Evolutionary conservation across 2,329 filamentous ascomycete genomes (phyloP).

Genomic region (Aspergillus sp.): DNA sequence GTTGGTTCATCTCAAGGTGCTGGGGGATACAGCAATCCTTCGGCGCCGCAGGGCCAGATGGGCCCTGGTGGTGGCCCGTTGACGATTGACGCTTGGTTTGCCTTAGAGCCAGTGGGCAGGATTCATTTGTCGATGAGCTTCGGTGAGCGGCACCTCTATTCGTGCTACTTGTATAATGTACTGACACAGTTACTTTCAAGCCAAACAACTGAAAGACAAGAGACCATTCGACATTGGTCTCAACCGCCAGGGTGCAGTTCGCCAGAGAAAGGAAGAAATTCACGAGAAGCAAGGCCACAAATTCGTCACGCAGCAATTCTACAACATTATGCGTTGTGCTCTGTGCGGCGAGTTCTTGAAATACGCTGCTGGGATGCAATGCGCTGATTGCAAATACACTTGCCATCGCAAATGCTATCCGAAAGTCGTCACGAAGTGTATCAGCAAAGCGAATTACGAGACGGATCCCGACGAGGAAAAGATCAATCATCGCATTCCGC

Average conservation of each 20-base stretch:
- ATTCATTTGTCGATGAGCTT: conserved; percentile 93
- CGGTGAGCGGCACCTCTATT: conserved; percentile 43
- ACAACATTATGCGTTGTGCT: conserved; percentile 99
- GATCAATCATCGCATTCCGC: conserved; percentile 98
- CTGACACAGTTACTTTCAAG: conserved; percentile 41
- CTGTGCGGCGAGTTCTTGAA: conserved; percentile 98
- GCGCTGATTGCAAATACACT: conserved; percentile 98
- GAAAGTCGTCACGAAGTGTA: conserved; percentile 98
- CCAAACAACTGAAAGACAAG: conserved; percentile 85
- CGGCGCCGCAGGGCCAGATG: conserved; percentile 30
- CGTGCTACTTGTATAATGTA: background rate
- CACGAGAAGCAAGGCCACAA: conserved; percentile 99
- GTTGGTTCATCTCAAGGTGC: conserved; percentile 39
- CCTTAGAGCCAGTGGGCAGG: conserved; percentile 88
- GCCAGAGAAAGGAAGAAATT: conserved; percentile 96
- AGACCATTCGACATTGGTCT: conserved; percentile 86
- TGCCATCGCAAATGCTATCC: conserved; percentile 97
- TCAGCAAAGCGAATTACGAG: conserved; percentile 98
- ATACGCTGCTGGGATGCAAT: conserved; percentile 98
- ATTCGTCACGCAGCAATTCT: conserved; percentile 97
- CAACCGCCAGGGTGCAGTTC: conserved; percentile 91
- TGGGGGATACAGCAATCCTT: conserved; percentile 30
- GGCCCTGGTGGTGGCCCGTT: conserved; percentile 40
- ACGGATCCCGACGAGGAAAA: conserved; percentile 98
- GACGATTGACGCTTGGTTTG: conserved; percentile 91